These are phyloP conservation scores for Spergularia azorica DNA, from an alignment of 179 eudicot species.

Conservation along the genomic window DNA sequence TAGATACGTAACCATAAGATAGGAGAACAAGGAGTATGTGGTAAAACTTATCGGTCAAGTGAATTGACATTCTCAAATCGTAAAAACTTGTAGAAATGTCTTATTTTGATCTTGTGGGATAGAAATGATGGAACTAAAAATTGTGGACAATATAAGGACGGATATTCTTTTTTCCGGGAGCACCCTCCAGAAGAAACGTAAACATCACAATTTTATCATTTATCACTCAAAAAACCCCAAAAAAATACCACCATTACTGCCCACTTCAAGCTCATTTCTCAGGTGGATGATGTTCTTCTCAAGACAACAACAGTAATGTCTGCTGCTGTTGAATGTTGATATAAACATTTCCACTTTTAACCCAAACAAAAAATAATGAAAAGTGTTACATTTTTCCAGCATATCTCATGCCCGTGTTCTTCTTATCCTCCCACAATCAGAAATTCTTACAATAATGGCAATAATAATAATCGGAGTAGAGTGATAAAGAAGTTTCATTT, in stretches of 20 bases:
- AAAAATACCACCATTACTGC: background rate
- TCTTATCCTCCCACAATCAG: constrained; percentile 13
- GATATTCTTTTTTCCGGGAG: constrained; percentile 11
- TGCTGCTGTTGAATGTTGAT: constrained; percentile 8
- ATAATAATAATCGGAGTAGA: background rate
- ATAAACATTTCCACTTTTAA: background rate
- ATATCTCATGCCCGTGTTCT: constrained; percentile 27
- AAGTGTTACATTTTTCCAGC: constrained; percentile 27
- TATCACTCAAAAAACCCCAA: background rate
- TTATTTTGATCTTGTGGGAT: no score
- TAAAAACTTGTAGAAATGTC: no score
- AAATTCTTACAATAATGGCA: background rate
- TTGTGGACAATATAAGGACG: constrained; percentile 8
- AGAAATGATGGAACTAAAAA: background rate
- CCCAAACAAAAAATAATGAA: constrained; percentile 19
- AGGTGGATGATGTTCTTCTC: background rate
- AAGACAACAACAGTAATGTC: background rate
- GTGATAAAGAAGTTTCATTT: constrained; percentile 30
- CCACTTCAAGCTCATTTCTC: background rate
- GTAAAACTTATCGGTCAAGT: no score
- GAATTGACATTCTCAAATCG: no score
- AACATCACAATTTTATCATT: no score
- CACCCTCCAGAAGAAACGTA: constrained; percentile 7
- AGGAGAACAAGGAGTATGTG: no score
- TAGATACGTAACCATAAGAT: no score